Conservation (phyloP, 257 asterid species). For the Phtheirospermum japonicum region DNA sequence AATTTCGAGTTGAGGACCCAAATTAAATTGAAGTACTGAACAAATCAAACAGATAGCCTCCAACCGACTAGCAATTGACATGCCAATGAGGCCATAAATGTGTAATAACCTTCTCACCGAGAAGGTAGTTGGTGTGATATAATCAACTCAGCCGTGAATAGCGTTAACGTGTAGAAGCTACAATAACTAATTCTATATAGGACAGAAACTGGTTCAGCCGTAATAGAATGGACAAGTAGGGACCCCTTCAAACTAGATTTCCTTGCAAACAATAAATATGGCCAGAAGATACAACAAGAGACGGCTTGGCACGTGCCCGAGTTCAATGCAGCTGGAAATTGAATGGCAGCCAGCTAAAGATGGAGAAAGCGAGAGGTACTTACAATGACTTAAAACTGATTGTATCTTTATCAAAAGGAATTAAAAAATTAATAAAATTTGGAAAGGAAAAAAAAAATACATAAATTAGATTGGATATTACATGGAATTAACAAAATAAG, state of each 20-base stretch:
- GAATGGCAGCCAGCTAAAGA: background rate
- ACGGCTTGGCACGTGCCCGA: background rate
- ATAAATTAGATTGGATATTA: conserved; percentile 43
- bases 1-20: no score
- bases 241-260: conserved; percentile 23
- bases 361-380: conserved; percentile 7
- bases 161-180: background rate
- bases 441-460: conserved; percentile 12
- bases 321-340: conserved; percentile 4
- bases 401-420: conserved; percentile 36
- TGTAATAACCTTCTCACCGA: no score
- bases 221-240: background rate
- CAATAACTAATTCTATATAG: background rate
- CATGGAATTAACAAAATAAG: conserved; percentile 28
- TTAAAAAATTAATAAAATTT: conserved; percentile 29
- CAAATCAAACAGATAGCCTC: no score
- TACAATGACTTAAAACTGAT: conserved; percentile 7
- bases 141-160: background rate
- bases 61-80: no score
- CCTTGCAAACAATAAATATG: conserved; percentile 12
- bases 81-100: no score
- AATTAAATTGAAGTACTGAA: no score
- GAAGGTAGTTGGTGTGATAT: no score
- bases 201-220: background rate
- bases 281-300: conserved; percentile 3